phyloP scores from a whole-genome alignment of 2,329 filamentous ascomycete genomes.

The Aureobasidium zeae region DNA sequence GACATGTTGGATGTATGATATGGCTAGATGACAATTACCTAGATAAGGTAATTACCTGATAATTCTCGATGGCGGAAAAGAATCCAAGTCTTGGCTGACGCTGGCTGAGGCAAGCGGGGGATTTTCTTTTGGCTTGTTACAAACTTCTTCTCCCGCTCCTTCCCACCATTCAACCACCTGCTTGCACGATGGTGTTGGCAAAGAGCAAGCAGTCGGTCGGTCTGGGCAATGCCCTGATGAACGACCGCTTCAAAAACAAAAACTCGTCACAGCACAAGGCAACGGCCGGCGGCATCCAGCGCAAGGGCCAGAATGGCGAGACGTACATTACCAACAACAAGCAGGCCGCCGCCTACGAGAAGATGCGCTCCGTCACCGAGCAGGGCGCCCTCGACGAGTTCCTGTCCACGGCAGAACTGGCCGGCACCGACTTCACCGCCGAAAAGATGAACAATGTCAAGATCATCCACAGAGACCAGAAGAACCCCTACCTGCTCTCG shows the following conservation, averaged over 20 bases:
- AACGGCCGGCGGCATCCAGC: slow-evolving; percentile 51
- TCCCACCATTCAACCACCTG: no score
- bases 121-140: no score
- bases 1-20: slow-evolving; percentile 14
- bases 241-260: slow-evolving; percentile 94
- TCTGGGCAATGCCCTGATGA: slow-evolving; percentile 96
- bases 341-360: slow-evolving; percentile 92
- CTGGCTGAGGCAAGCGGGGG: neutral
- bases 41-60: no score
- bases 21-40: no score
- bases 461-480: slow-evolving; percentile 94
- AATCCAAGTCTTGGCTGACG: slow-evolving; percentile 3
- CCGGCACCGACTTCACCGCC: slow-evolving; percentile 97
- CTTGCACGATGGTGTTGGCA: slow-evolving; percentile 65
- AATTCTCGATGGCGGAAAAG: no score
- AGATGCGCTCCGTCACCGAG: slow-evolving; percentile 98
- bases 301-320: slow-evolving; percentile 24
- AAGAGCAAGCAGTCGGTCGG: slow-evolving; percentile 95
- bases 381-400: slow-evolving; percentile 96
- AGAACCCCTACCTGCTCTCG: slow-evolving; percentile 87
- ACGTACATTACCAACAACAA: slow-evolving; percentile 84
- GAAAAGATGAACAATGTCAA: slow-evolving; percentile 99
- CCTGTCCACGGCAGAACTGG: slow-evolving; percentile 85
- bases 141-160: no score
- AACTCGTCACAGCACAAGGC: slow-evolving; percentile 69